A percentile compares a stretch with the other conserved stretches of the same genome.
Evolutionary conservation across 441 rosid genomes (phyloP).

Genomic region (Metrosideros polymorpha): DNA sequence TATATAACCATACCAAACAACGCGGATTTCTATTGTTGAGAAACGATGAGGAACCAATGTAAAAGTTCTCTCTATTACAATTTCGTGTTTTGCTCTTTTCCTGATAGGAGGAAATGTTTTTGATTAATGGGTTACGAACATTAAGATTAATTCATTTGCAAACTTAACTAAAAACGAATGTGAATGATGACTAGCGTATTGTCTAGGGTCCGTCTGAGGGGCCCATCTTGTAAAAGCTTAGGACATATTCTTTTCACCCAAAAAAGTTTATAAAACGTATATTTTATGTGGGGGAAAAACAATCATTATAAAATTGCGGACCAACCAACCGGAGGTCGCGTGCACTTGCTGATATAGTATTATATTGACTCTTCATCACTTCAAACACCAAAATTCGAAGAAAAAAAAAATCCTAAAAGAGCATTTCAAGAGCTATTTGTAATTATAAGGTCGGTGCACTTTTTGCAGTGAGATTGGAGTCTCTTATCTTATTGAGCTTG

Average conservation of each 20-base stretch:
- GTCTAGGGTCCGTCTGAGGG: constrained; percentile 30
- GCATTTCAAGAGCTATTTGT: neutral
- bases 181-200: neutral
- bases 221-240: constrained; percentile 7
- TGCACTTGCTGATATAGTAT: constrained; percentile 20
- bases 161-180: neutral
- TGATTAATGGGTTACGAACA: neutral
- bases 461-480: neutral
- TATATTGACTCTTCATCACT: neutral
- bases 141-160: neutral
- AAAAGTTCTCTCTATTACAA: neutral
- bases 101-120: neutral
- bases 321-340: constrained; percentile 53
- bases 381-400: neutral
- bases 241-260: neutral
- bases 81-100: neutral
- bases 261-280: neutral
- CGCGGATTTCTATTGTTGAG: neutral
- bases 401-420: constrained; percentile 3
- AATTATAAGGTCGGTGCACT: neutral
- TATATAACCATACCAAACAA: neutral
- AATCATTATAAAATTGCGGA: constrained; percentile 5
- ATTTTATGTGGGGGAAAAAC: neutral
- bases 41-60: neutral
- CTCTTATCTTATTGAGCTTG: neutral